Evolutionary conservation across 1,284 basidiomycete genomes (phyloP).

Genomic region (Coniophora puteana): DNA sequence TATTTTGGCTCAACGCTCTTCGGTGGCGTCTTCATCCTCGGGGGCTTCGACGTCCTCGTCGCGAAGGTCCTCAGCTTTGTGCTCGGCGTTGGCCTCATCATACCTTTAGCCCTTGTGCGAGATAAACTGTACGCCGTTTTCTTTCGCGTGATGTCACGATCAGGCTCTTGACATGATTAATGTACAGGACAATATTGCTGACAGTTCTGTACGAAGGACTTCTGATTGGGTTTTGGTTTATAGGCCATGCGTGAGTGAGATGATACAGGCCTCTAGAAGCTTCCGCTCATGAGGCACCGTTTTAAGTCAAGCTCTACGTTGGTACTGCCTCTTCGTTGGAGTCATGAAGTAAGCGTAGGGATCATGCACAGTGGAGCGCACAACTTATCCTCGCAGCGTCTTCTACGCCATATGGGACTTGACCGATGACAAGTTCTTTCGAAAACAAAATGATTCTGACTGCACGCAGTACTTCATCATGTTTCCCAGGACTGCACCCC

Average conservation of each 20-base stretch:
- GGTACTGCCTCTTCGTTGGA: conserved; percentile 81
- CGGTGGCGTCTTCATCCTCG: conserved; percentile 74
- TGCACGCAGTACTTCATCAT: conserved; percentile 73
- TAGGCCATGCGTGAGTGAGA: conserved; percentile 70
- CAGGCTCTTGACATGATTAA: conserved; percentile 11
- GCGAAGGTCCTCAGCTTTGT: conserved; percentile 82
- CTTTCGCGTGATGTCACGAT: conserved; percentile 4
- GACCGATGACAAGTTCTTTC: conserved; percentile 81
- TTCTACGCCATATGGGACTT: conserved; percentile 86
- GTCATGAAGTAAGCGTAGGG: conserved; percentile 69
- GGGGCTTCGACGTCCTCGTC: conserved; percentile 75
- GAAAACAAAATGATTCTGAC: conserved; percentile 81
- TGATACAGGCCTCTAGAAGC: conserved; percentile 18
- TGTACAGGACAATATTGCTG: conserved; percentile 75
- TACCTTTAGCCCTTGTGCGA: conserved; percentile 73
- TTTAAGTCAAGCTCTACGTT: conserved; percentile 57
- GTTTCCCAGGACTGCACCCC: conserved; percentile 61
- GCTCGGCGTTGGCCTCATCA: conserved; percentile 68
- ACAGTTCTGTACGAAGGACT: conserved; percentile 72
- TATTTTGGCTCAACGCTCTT: conserved; percentile 78
- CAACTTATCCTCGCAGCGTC: conserved; percentile 39
- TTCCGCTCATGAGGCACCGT: conserved; percentile 3
- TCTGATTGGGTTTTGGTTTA: conserved; percentile 81
- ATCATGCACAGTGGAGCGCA: not conserved
- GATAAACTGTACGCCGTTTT: conserved; percentile 68